phyloP scores from a whole-genome alignment of 2,329 filamentous ascomycete species.

The Chaetomiaceae sp. region DNA sequence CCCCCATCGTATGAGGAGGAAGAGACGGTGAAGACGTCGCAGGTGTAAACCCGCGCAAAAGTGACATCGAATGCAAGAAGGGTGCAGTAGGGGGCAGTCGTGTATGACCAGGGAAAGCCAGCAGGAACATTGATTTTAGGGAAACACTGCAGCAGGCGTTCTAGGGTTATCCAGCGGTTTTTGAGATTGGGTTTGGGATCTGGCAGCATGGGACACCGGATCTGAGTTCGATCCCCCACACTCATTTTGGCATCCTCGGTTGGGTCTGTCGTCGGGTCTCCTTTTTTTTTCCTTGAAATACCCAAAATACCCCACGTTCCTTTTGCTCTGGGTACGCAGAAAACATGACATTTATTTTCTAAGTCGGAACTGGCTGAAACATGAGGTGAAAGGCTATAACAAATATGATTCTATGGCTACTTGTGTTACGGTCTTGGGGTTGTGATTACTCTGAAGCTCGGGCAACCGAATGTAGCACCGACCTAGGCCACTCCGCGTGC shows the following conservation, averaged over 20 bases:
- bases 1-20: constrained; percentile 30
- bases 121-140: background rate
- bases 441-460: no score
- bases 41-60: background rate
- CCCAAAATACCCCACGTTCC: background rate
- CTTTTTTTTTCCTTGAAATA: constrained; percentile 3
- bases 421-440: background rate
- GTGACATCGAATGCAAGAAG: no score
- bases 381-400: background rate
- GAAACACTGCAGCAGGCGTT: constrained; percentile 4
- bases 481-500: no score
- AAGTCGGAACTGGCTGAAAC: background rate
- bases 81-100: background rate
- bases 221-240: background rate
- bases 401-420: no score
- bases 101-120: background rate
- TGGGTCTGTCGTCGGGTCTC: background rate
- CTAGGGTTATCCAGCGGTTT: background rate
- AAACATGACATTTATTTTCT: background rate
- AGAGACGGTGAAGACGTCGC: constrained; percentile 11
- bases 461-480: no score
- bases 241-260: constrained; percentile 1
- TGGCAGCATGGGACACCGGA: background rate
- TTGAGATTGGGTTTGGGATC: background rate
- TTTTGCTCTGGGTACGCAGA: background rate